phyloP scores from a whole-genome alignment of 148 eudicot genomes.

The Nepenthes mirabilis region DNA sequence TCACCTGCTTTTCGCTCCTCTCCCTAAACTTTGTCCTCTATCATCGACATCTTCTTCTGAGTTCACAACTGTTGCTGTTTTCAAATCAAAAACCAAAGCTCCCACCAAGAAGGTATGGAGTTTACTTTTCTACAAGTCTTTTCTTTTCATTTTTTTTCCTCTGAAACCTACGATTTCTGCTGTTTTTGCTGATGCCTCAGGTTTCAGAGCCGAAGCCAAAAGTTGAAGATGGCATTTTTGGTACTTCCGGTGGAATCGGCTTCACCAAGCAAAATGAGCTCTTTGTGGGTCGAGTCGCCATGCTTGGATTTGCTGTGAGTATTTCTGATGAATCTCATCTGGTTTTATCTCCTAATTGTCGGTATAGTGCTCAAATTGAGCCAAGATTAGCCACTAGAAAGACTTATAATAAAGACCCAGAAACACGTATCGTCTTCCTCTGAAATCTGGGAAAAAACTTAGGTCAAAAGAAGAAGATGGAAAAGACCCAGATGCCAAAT shows the following conservation, averaged over 20 bases:
- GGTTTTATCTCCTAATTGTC: background rate
- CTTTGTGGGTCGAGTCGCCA: slow-evolving; percentile 95
- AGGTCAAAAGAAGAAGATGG: slow-evolving; percentile 7
- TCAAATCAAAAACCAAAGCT: slow-evolving; percentile 79
- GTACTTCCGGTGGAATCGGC: slow-evolving; percentile 92
- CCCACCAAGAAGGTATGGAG: slow-evolving; percentile 51
- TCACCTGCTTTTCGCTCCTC: slow-evolving; percentile 18
- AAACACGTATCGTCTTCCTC: background rate
- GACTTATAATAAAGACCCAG: background rate
- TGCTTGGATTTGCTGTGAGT: slow-evolving; percentile 94
- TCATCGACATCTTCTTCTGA: slow-evolving; percentile 13
- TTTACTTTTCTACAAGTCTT: background rate
- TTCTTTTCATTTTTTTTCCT: too few relatives aligned
- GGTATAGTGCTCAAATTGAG: too few relatives aligned
- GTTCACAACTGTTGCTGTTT: slow-evolving; percentile 45
- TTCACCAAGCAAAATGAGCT: slow-evolving; percentile 94
- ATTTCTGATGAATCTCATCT: background rate
- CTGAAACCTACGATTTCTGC: background rate
- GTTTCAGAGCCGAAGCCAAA: slow-evolving; percentile 33
- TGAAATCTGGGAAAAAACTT: slow-evolving; percentile 11
- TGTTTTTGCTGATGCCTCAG: slow-evolving; percentile 4
- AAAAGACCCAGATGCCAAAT: background rate
- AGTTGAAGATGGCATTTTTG: slow-evolving; percentile 89
- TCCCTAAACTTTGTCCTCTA: slow-evolving; percentile 11
- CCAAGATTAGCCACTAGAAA: too few relatives aligned